Evolutionary conservation across 2,329 filamentous ascomycete species (phyloP).

Genomic region (Fusarium oxysporum): DNA sequence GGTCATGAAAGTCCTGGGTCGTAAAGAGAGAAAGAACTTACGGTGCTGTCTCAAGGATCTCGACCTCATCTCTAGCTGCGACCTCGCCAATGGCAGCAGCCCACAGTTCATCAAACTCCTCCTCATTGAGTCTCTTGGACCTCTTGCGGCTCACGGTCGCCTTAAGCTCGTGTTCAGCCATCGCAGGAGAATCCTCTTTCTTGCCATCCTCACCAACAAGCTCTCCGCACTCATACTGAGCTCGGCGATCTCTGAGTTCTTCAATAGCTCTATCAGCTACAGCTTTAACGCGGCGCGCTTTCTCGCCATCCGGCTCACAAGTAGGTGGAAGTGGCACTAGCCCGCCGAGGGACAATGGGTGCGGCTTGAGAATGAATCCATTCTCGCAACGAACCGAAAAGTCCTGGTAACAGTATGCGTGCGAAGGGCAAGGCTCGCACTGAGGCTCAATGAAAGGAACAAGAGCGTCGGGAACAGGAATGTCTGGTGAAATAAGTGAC

Average conservation of each 20-base stretch:
- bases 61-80: constrained; percentile 69
- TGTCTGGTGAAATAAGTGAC: constrained; percentile 60
- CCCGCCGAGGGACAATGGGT: constrained; percentile 85
- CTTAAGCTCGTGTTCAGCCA: constrained; percentile 80
- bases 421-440: constrained; percentile 90
- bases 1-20: constrained; percentile 4
- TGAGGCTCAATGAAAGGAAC: constrained; percentile 77
- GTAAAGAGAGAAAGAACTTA: constrained; percentile 59
- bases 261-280: constrained; percentile 91
- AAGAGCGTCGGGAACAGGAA: constrained; percentile 77
- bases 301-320: constrained; percentile 95
- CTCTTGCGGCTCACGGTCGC: constrained; percentile 79
- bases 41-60: constrained; percentile 59
- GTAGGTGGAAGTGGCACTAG: constrained; percentile 87
- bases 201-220: constrained; percentile 71
- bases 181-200: constrained; percentile 66
- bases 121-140: constrained; percentile 83
- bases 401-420: constrained; percentile 87
- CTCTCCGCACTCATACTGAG: constrained; percentile 91
- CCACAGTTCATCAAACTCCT: constrained; percentile 94
- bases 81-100: constrained; percentile 79
- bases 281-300: constrained; percentile 84
- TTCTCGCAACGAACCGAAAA: constrained; percentile 83
- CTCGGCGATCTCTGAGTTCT: constrained; percentile 84
- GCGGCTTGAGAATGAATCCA: constrained; percentile 86